These are phyloP conservation scores for Blastobotrys niveus DNA, from an alignment of 1,139 yeast genomes.

Conservation along the genomic window DNA sequence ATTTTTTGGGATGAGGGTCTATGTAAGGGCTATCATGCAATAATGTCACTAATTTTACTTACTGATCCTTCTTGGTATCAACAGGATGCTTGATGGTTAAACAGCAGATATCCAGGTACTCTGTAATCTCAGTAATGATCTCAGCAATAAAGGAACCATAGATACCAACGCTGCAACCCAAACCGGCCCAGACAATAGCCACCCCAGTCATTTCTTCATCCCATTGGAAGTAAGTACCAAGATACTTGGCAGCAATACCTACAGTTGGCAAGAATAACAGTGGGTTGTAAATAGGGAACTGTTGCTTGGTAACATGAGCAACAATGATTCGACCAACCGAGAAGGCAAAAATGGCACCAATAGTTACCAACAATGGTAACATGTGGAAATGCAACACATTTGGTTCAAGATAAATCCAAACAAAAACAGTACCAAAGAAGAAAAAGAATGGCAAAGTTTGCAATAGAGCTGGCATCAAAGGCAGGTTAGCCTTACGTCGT, in stretches of 20 bases:
- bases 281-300: slow-evolving; percentile 65
- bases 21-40: too few relatives aligned
- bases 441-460: slow-evolving; percentile 68
- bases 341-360: slow-evolving; percentile 75
- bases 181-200: slow-evolving; percentile 54
- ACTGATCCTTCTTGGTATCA: slow-evolving; percentile 40
- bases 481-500: slow-evolving; percentile 38
- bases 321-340: slow-evolving; percentile 84
- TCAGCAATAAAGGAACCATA: slow-evolving; percentile 78
- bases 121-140: slow-evolving; percentile 75
- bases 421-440: slow-evolving; percentile 53
- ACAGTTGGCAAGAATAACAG: slow-evolving; percentile 62
- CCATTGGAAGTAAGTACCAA: slow-evolving; percentile 30
- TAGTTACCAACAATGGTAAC: slow-evolving; percentile 58
- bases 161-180: slow-evolving; percentile 70
- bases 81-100: slow-evolving; percentile 77
- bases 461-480: slow-evolving; percentile 43
- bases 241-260: slow-evolving; percentile 44
- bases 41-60: too few relatives aligned
- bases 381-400: slow-evolving; percentile 43
- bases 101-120: slow-evolving; percentile 79
- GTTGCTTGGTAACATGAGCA: slow-evolving; percentile 76
- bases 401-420: slow-evolving; percentile 44
- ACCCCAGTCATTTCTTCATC: slow-evolving; percentile 23
- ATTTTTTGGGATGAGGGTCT: not conserved